Conservation (phyloP, 129 eudicot species). For the Tagetes patula region DNA sequence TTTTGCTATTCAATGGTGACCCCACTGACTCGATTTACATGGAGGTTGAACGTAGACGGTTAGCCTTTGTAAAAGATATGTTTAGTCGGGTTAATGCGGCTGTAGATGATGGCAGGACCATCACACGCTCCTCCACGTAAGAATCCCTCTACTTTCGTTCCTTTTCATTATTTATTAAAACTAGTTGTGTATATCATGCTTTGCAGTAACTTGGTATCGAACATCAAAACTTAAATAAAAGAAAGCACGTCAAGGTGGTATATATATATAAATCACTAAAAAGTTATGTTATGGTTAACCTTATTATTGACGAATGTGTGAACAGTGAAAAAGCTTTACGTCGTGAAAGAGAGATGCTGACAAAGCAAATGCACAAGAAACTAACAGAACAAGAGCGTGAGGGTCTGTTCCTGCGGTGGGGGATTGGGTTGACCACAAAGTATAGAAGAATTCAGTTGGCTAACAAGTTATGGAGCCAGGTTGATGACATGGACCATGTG, state of each 20-base stretch:
- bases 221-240: too few species aligned
- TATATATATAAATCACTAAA: too few species aligned
- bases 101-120: slow-evolving; percentile 53
- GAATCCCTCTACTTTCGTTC: not conserved
- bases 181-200: too few species aligned
- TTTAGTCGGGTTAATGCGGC: slow-evolving; percentile 54
- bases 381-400: slow-evolving; percentile 69
- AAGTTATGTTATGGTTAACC: too few species aligned
- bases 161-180: not conserved
- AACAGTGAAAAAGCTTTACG: slow-evolving; percentile 63
- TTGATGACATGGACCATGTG: slow-evolving; percentile 67
- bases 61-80: slow-evolving; percentile 62
- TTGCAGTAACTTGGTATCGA: too few species aligned
- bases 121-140: slow-evolving; percentile 72
- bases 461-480: slow-evolving; percentile 60
- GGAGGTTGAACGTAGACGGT: slow-evolving; percentile 84
- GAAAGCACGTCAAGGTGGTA: too few species aligned
- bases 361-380: slow-evolving; percentile 78
- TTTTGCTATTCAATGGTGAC: slow-evolving; percentile 77
- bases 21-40: slow-evolving; percentile 78
- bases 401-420: slow-evolving; percentile 71
- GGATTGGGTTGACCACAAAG: slow-evolving; percentile 57
- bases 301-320: slow-evolving; percentile 6
- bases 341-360: slow-evolving; percentile 68
- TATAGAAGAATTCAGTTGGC: slow-evolving; percentile 77